These are phyloP conservation scores for Lipomyces sp. DNA, from an alignment of 805 yeast species.

Conservation along the genomic window DNA sequence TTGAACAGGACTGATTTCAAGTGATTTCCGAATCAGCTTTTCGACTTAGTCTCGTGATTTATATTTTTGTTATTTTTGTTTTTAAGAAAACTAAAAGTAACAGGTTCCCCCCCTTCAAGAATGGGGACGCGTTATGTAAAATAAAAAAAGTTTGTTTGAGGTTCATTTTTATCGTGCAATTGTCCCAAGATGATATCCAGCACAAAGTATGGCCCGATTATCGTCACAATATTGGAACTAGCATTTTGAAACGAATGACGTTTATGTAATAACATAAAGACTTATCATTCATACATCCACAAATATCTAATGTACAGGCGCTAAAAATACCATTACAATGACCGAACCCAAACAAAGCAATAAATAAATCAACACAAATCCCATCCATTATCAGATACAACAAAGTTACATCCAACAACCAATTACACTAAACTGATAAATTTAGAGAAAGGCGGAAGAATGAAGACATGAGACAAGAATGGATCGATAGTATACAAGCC, in stretches of 20 bases:
- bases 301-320: constrained; percentile 34
- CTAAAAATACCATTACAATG: constrained; percentile 27
- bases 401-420: background rate
- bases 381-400: background rate
- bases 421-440: background rate
- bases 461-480: constrained; percentile 12
- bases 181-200: background rate
- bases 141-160: background rate
- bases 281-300: constrained; percentile 28
- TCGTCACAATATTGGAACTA: too few species aligned
- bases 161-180: background rate
- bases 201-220: too few species aligned
- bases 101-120: background rate
- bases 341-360: constrained; percentile 32
- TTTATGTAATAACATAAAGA: background rate
- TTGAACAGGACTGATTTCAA: background rate
- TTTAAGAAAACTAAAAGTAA: constrained; percentile 3
- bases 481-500: background rate
- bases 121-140: background rate
- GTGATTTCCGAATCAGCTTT: background rate
- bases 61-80: constrained; percentile 3
- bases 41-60: background rate
- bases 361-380: constrained; percentile 17
- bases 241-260: background rate
- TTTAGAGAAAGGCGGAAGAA: constrained; percentile 12